Conservation (phyloP, 108 stramenopile species). For the Nitzschia sp. region DNA sequence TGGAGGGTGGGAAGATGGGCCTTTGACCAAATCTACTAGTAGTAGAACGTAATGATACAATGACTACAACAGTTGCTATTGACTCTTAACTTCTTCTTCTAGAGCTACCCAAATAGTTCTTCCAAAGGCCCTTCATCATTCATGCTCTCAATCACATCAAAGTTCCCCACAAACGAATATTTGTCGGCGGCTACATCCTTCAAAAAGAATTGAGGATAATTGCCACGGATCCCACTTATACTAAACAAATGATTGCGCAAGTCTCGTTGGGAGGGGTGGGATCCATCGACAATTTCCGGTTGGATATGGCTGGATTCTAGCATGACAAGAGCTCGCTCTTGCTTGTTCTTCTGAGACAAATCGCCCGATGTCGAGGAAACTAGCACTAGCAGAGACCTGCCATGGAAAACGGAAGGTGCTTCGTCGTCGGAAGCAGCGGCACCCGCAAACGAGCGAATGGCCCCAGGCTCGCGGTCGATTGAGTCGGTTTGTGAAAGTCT, state of each 20-base stretch:
- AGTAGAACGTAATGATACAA: too few species aligned
- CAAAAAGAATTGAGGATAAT: conserved; percentile 78
- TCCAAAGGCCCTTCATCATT: conserved; percentile 15
- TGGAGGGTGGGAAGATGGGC: too few species aligned
- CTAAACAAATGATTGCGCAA: conserved; percentile 51
- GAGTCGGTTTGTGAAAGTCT: conserved; percentile 51
- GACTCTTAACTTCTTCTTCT: too few species aligned
- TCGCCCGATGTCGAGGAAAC: neutral
- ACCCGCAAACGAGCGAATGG: too few species aligned
- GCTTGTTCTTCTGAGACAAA: neutral
- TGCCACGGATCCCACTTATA: conserved; percentile 53
- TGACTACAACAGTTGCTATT: too few species aligned
- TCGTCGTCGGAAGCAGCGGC: neutral
- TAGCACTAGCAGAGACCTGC: neutral
- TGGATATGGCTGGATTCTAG: neutral
- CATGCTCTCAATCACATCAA: neutral
- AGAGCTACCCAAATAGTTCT: conserved; percentile 1
- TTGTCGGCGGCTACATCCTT: conserved; percentile 41
- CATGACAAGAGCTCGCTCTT: conserved; percentile 1
- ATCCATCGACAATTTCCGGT: conserved; percentile 52
- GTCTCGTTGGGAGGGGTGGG: conserved; percentile 37
- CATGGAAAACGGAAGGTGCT: neutral
- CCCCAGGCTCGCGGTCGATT: neutral
- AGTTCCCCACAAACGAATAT: conserved; percentile 29
- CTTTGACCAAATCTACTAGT: too few species aligned